Evolutionary conservation across 2,329 filamentous ascomycete species (phyloP).

Genomic region (Xylaria hypoxylon): DNA sequence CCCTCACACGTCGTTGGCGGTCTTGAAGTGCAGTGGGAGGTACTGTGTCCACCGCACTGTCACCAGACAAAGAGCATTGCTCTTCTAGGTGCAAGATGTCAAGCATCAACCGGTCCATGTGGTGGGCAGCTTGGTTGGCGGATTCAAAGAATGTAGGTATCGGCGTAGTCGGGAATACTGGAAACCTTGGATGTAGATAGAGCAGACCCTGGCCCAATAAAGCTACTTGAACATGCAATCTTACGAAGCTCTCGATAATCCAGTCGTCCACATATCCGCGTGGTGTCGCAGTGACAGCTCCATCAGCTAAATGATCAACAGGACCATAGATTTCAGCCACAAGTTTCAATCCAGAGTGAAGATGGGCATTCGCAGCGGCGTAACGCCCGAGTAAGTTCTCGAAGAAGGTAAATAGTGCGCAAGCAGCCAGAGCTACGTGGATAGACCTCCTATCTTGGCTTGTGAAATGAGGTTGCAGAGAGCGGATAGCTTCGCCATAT

Average conservation of each 20-base stretch:
- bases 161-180: slow-evolving; percentile 21
- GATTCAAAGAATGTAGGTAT: slow-evolving; percentile 42
- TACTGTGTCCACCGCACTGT: not conserved
- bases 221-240: slow-evolving; percentile 49
- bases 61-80: slow-evolving; percentile 27
- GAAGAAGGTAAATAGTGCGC: slow-evolving; percentile 53
- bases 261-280: slow-evolving; percentile 54
- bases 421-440: slow-evolving; percentile 55
- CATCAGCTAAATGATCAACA: slow-evolving; percentile 7
- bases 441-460: slow-evolving; percentile 47
- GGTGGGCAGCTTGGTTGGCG: slow-evolving; percentile 41
- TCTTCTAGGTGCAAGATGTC: slow-evolving; percentile 42
- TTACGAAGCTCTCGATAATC: slow-evolving; percentile 57
- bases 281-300: slow-evolving; percentile 31
- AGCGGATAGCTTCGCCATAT: slow-evolving; percentile 54
- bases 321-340: slow-evolving; percentile 43
- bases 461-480: slow-evolving; percentile 52
- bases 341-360: slow-evolving; percentile 58
- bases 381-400: slow-evolving; percentile 55
- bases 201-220: slow-evolving; percentile 46
- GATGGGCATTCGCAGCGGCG: slow-evolving; percentile 53
- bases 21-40: slow-evolving; percentile 23
- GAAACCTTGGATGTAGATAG: slow-evolving; percentile 32
- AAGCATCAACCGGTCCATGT: slow-evolving; percentile 44
- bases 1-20: slow-evolving; percentile 33